Evolutionary conservation across 108 stramenopile genomes (phyloP).

Genomic region (Pseudonitzschia delicatissima): DNA sequence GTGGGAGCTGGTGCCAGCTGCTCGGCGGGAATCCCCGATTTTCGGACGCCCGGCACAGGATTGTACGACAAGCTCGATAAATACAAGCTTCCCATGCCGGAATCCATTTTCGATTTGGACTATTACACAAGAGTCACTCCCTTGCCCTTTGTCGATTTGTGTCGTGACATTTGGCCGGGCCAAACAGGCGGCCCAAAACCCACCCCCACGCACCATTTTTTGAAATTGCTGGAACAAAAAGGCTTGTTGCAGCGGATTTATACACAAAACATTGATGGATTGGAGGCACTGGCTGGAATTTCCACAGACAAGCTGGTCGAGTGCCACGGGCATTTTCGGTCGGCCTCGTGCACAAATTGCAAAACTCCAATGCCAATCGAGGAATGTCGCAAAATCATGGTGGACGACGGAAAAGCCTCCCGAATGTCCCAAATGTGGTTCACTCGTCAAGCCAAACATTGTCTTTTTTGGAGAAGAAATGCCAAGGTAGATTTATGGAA

Average conservation of each 20-base stretch:
- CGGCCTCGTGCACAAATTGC: slow-evolving; percentile 66
- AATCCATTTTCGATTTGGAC: slow-evolving; percentile 89
- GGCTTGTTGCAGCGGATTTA: slow-evolving; percentile 74
- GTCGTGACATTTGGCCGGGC: slow-evolving; percentile 86
- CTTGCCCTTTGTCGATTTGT: slow-evolving; percentile 69
- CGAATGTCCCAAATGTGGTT: slow-evolving; percentile 61
- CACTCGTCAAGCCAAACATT: slow-evolving; percentile 92
- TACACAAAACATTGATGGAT: slow-evolving; percentile 95
- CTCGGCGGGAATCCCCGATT: slow-evolving; percentile 87
- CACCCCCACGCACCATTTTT: slow-evolving; percentile 87
- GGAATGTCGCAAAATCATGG: slow-evolving; percentile 56
- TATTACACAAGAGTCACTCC: slow-evolving; percentile 82
- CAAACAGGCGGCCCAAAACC: slow-evolving; percentile 54
- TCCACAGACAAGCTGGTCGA: slow-evolving; percentile 79
- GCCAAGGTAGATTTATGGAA: slow-evolving; percentile 50
- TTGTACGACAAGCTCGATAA: slow-evolving; percentile 88
- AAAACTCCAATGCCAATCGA: slow-evolving; percentile 39
- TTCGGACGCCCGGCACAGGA: slow-evolving; percentile 85
- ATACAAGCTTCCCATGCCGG: slow-evolving; percentile 88
- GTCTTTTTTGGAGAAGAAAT: slow-evolving; percentile 93
- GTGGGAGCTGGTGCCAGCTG: slow-evolving; percentile 35
- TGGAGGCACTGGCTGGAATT: slow-evolving; percentile 84
- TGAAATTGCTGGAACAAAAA: slow-evolving; percentile 79
- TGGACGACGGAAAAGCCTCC: slow-evolving; percentile 57
- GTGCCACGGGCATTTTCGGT: slow-evolving; percentile 91